Evolutionary conservation across 305 asterid genomes (phyloP), one percentile per base, ranked within the genome.

Genomic region (Solanum hybrid): DNA sequence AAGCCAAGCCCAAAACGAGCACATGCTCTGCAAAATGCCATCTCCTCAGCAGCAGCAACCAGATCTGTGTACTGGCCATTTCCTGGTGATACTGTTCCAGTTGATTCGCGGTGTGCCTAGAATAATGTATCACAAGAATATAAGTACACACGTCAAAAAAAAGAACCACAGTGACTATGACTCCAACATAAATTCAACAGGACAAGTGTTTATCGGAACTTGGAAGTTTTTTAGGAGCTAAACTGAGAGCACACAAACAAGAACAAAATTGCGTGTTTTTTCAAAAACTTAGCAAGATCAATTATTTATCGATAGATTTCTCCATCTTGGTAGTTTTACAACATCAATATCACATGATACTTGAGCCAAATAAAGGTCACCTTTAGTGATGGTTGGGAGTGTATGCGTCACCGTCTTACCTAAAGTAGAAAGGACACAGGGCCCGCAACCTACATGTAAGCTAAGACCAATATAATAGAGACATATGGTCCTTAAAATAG

Each of bases 1-100:
- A 97, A 93, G 90, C 99, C 99, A 89, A 97, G 98, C 77, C 99
- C 99, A 89, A 97, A 97, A 45, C 99, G 94, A 83, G 99, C 96
- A 89, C 99, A 96, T 33, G 99, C 98, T 93, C 94, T 92, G 97
- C 99, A 96, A 92, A 96, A 97, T 39, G 99, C 99, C 86, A 96
- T 91, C 93, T 96, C 96, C 93, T 97, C 99, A 26, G 99, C 99
- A 27, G 97, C 98, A 79, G 96, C 96, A 89, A 96, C 99, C 15
- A 96, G 96, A 92, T 97, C 98, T 29, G 81, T 90, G 68, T 68
- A 79, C 73, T 89, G 86, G 82, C 88, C 94, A 87, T 92, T 91
- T 77, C 90, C 92, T 6, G 95, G 88, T 84, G 94, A 89, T 61
- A 94, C 97, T 7, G 98, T 97, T 89, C 99, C 99, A 61, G 97